Conservation (phyloP, 495 filamentous ascomycete species). For the Platismatia glauca region DNA sequence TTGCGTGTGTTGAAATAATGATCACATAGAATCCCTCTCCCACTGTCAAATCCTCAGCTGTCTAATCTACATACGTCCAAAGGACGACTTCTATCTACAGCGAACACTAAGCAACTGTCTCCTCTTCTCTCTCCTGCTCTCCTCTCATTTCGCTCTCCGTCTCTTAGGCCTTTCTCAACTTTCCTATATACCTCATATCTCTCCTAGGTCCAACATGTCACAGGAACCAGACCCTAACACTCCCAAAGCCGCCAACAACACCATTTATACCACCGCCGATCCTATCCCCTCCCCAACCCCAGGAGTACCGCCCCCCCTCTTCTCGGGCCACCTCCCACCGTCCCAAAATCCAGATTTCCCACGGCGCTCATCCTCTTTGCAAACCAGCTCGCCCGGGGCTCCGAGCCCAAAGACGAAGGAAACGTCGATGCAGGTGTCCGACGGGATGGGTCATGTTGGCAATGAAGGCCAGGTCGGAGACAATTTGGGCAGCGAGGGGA, state of each 20-base stretch:
- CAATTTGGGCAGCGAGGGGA: not conserved
- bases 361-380: not conserved
- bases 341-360: not conserved
- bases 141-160: not conserved
- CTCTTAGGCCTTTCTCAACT: no score
- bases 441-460: not conserved
- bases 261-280: not conserved
- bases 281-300: not conserved
- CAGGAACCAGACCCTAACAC: not conserved
- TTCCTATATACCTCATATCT: not conserved
- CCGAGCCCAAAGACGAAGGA: constrained; percentile 1
- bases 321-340: not conserved
- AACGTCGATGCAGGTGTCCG: not conserved
- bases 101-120: no score
- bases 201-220: not conserved
- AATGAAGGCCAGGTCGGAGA: not conserved
- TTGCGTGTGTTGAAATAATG: no score
- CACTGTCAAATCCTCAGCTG: no score
- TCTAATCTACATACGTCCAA: no score
- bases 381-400: not conserved
- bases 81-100: no score
- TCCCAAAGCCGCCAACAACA: not conserved
- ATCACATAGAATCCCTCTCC: no score
- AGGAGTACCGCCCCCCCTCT: not conserved
- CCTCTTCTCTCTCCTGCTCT: not conserved